Conservation (phyloP, 352 stramenopile species). For the Albugo candida region DNA sequence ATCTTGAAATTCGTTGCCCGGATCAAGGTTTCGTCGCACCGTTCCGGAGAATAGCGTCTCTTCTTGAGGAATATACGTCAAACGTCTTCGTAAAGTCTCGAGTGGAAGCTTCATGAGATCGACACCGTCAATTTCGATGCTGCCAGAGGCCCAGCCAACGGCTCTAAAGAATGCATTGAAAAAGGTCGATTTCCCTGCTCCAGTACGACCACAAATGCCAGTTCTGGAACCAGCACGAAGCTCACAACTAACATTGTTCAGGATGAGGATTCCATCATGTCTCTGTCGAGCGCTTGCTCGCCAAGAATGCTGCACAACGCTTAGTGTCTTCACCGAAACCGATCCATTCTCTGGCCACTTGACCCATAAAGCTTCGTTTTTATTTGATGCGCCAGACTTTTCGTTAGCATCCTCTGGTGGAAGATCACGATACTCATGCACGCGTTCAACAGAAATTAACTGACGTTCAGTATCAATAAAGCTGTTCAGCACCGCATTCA, state of each 20-base stretch:
- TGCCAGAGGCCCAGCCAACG: conserved; percentile 23
- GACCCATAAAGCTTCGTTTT: conserved; percentile 1
- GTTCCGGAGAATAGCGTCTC: conserved; percentile 64
- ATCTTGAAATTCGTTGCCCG: conserved; percentile 16
- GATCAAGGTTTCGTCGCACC: conserved; percentile 75
- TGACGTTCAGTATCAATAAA: conserved; percentile 81
- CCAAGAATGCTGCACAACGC: conserved; percentile 16
- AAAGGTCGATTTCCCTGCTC: conserved; percentile 81
- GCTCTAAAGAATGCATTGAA: conserved; percentile 64
- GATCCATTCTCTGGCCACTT: conserved; percentile 25
- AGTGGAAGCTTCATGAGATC: conserved; percentile 40
- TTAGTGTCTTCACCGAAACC: conserved; percentile 30
- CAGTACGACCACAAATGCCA: conserved; percentile 76
- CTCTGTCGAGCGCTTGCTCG: background rate
- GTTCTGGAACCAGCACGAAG: conserved; percentile 40
- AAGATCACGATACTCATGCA: conserved; percentile 62
- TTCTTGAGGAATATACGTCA: conserved; percentile 76
- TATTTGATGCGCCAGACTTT: conserved; percentile 1
- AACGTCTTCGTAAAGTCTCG: conserved; percentile 26
- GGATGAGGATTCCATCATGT: background rate
- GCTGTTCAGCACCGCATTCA: conserved; percentile 69
- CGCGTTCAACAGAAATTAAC: conserved; percentile 81
- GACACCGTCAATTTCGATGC: conserved; percentile 58
- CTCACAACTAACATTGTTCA: conserved; percentile 22
- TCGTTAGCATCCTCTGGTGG: conserved; percentile 17